Percentiles rank a stretch among this genome's conserved stretches.
phyloP scores from a whole-genome alignment of 768 basidiomycete genomes.

The Strobilomyces echinocephalus region DNA sequence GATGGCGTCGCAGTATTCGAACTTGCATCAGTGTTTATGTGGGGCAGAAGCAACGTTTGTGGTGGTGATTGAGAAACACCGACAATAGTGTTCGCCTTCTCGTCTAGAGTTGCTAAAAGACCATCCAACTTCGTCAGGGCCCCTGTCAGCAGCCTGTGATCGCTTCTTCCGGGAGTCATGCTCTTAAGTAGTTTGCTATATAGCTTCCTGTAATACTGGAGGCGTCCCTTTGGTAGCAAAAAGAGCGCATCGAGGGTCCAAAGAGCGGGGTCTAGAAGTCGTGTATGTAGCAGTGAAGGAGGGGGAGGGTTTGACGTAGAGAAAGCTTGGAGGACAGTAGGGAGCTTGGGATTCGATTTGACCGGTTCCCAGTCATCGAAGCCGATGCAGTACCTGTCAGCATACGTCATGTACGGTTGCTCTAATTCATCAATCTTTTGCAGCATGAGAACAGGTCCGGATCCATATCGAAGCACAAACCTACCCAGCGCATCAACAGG shows the following conservation, averaged over 20 bases:
- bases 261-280: slow-evolving; percentile 34
- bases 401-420: slow-evolving; percentile 79
- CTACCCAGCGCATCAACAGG: slow-evolving; percentile 94
- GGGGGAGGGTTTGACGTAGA: slow-evolving; percentile 62
- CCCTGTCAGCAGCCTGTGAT: slow-evolving; percentile 73
- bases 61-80: slow-evolving; percentile 1
- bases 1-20: not conserved
- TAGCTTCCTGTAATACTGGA: slow-evolving; percentile 90
- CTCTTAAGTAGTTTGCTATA: slow-evolving; percentile 83
- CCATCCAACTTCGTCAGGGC: slow-evolving; percentile 78
- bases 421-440: slow-evolving; percentile 86
- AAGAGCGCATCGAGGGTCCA: slow-evolving; percentile 92
- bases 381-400: slow-evolving; percentile 61
- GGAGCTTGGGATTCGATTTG: slow-evolving; percentile 67
- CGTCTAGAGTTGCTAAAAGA: slow-evolving; percentile 65
- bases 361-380: slow-evolving; percentile 87
- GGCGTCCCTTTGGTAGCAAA: slow-evolving; percentile 73
- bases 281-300: slow-evolving; percentile 30
- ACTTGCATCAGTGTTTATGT: not conserved
- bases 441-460: slow-evolving; percentile 14
- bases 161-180: slow-evolving; percentile 79
- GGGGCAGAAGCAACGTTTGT: not conserved
- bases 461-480: slow-evolving; percentile 26
- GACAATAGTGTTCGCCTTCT: slow-evolving; percentile 42
- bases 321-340: slow-evolving; percentile 62